Conservation (phyloP, 257 asterid species). For the Salvia miltiorrhiza region DNA sequence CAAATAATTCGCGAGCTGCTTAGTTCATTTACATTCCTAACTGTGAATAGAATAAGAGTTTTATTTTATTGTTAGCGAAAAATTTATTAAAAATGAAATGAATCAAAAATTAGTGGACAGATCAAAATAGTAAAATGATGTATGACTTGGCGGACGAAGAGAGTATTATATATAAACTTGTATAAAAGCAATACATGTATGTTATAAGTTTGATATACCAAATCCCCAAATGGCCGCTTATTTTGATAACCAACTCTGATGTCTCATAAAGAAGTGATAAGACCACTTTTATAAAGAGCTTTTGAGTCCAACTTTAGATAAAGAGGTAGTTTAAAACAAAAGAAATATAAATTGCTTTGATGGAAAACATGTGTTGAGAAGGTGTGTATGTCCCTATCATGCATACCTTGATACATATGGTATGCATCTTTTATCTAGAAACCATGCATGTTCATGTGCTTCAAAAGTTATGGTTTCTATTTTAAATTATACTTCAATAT, state of each 20-base stretch:
- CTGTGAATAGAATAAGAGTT: too few relatives aligned
- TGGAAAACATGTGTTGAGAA: constrained; percentile 21
- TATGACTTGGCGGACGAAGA: too few relatives aligned
- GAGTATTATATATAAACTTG: too few relatives aligned
- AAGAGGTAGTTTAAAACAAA: neutral
- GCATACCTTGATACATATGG: neutral
- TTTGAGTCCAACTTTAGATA: constrained; percentile 17
- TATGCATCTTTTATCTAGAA: constrained; percentile 2
- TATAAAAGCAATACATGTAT: too few relatives aligned
- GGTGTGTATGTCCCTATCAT: constrained; percentile 19
- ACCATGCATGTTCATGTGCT: constrained; percentile 11
- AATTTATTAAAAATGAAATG: too few relatives aligned
- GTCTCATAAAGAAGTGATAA: constrained; percentile 20
- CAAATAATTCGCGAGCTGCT: too few relatives aligned
- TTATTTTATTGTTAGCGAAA: too few relatives aligned
- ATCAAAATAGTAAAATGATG: too few relatives aligned
- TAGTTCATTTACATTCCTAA: too few relatives aligned
- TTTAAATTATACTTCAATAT: neutral
- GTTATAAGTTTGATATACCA: too few relatives aligned
- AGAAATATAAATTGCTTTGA: constrained; percentile 8
- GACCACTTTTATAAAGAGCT: constrained; percentile 1
- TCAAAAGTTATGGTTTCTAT: neutral
- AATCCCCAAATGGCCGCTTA: neutral
- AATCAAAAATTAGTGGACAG: too few relatives aligned
- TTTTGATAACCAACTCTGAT: constrained; percentile 2